Evolutionary conservation across 495 filamentous ascomycete genomes (phyloP).

Genomic region (Amniculicola lignicola): DNA sequence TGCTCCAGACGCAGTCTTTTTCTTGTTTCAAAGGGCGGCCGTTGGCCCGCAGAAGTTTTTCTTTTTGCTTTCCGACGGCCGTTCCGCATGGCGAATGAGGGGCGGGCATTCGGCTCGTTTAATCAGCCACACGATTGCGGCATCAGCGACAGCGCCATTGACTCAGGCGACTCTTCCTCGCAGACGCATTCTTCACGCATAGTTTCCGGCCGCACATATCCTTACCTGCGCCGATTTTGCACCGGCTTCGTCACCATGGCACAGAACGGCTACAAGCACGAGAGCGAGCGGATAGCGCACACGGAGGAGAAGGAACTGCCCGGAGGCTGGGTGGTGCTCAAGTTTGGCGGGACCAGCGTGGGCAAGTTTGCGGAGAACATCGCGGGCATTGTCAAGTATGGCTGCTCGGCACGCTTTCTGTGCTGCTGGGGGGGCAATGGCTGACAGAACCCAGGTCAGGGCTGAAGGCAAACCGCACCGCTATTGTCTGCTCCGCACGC

Average conservation of each 20-base stretch:
- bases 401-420: background rate
- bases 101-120: too few species aligned
- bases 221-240: too few species aligned
- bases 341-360: slow-evolving; percentile 46
- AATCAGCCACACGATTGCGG: slow-evolving; percentile 9
- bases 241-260: too few species aligned
- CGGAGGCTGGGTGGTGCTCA: slow-evolving; percentile 46
- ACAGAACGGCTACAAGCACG: slow-evolving; percentile 20
- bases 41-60: background rate
- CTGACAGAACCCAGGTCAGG: slow-evolving; percentile 53
- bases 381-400: slow-evolving; percentile 71
- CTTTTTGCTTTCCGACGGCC: background rate
- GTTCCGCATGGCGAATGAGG: too few species aligned
- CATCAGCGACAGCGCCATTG: slow-evolving; percentile 4
- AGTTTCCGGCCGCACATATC: too few species aligned
- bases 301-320: slow-evolving; percentile 42
- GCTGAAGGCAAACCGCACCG: slow-evolving; percentile 65
- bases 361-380: slow-evolving; percentile 67
- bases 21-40: too few species aligned
- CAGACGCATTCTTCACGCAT: too few species aligned
- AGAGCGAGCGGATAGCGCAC: slow-evolving; percentile 37
- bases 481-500: slow-evolving; percentile 88
- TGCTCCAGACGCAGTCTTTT: too few species aligned
- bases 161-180: slow-evolving; percentile 14
- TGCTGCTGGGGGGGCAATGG: background rate